Evolutionary conservation across 2,329 filamentous ascomycete genomes (phyloP), one percentile per base, ranked within the genome.

Genomic region (Sordariomycetes sp.): DNA sequence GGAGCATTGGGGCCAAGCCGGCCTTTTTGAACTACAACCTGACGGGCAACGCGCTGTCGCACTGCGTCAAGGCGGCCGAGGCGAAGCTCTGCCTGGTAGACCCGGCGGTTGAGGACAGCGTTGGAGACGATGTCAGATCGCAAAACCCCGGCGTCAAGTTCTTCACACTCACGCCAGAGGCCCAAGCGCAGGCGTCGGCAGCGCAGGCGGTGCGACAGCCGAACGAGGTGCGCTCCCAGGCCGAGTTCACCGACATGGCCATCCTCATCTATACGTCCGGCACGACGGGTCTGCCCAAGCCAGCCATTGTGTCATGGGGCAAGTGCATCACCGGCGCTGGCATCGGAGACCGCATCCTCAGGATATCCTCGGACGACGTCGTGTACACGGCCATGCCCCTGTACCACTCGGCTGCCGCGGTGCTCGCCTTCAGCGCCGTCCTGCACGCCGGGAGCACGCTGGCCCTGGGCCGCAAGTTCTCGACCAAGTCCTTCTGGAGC

Each of bases 11-110:
- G 9, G 86, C 83, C 0, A 78, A 78, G 36, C 86, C 86, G 1
- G 86, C 86, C 0, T 86, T 92, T 46, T 82, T 94, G 59, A 94
- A 94, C 58, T 90, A 88, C 58, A 92, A 92, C 51, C 62, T 94
- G 32, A 69, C 72, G 0, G 80, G 78, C 10, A 74, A 80, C 19
- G 69, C 85, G 1, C 63, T 94, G 40, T 55, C 73, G 4, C 86
- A 94, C 56, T 90, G 83, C 44, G 65, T 93, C 29, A 72, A 69
- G 42, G 74, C 76, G 2, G 81, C 83, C 3, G 77, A 71, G 0
- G 66, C 83, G 0, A 70, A 70, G 8, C 49, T 93, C 3, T 62
- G 88, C 36, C 53, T 94, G 15, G 68, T 90, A 8, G 86, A 92
- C 43, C 65, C 69, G 0, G 58, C 66, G 12, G 61, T 84, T 1